Conservation (phyloP, 2,329 filamentous ascomycete genomes). For the Xylariaceae sp. region DNA sequence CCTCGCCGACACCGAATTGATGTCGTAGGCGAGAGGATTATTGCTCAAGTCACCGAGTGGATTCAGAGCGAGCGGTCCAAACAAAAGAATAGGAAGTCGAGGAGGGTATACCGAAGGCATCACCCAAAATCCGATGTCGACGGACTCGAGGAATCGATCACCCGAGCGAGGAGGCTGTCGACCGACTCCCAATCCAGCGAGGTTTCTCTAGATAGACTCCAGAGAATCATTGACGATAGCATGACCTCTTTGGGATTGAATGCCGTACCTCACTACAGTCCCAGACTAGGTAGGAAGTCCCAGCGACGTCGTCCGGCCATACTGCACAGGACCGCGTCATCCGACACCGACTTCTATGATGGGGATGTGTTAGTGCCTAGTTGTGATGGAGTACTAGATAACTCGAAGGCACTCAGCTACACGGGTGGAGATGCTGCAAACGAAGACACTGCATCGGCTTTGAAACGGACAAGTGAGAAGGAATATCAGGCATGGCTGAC, state of each 20-base stretch:
- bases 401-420: constrained; percentile 81
- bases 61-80: constrained; percentile 71
- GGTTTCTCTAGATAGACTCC: constrained; percentile 71
- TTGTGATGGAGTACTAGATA: constrained; percentile 81
- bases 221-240: constrained; percentile 69
- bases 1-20: constrained; percentile 34
- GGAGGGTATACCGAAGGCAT: constrained; percentile 41
- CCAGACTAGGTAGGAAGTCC: constrained; percentile 40
- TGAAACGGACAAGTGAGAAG: constrained; percentile 50
- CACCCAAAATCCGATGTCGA: constrained; percentile 26
- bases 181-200: constrained; percentile 62
- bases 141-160: constrained; percentile 9
- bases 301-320: constrained; percentile 33
- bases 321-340: constrained; percentile 53
- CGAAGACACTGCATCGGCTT: constrained; percentile 39
- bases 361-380: constrained; percentile 76
- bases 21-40: constrained; percentile 47
- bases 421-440: constrained; percentile 45
- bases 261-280: constrained; percentile 39
- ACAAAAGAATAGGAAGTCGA: constrained; percentile 51
- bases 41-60: constrained; percentile 77
- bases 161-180: constrained; percentile 42
- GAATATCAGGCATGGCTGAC: constrained; percentile 72
- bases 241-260: constrained; percentile 50
- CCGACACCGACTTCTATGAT: constrained; percentile 80